These are phyloP conservation scores for Prunus fruticosa DNA, from an alignment of 306 rosid species.

Conservation along the genomic window DNA sequence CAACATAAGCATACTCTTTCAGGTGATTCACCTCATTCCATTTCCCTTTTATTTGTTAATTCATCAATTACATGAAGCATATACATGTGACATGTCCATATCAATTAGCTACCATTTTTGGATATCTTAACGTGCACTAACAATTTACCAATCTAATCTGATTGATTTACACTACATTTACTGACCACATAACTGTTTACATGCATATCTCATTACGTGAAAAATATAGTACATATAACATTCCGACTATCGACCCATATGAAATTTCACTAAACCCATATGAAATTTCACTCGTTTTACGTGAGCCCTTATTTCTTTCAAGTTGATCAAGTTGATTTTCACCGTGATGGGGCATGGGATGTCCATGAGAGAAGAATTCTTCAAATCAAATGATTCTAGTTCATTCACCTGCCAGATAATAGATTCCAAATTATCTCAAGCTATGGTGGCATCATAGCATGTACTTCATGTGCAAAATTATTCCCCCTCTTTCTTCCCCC, in stretches of 20 bases:
- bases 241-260: too few relatives aligned
- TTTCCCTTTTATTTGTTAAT: slow-evolving; percentile 13
- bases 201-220: too few relatives aligned
- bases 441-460: slow-evolving; percentile 8
- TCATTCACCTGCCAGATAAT: slow-evolving; percentile 19
- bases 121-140: slow-evolving; percentile 9
- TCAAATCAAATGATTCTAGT: slow-evolving; percentile 4
- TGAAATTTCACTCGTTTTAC: too few relatives aligned
- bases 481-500: slow-evolving; percentile 2
- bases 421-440: slow-evolving; percentile 19
- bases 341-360: not conserved
- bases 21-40: slow-evolving; percentile 37
- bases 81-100: not conserved
- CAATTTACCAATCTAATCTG: not conserved
- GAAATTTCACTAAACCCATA: too few relatives aligned
- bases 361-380: not conserved
- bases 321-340: not conserved
- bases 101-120: slow-evolving; percentile 25
- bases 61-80: slow-evolving; percentile 13
- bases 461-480: slow-evolving; percentile 27
- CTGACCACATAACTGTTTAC: too few relatives aligned
- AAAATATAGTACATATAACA: too few relatives aligned
- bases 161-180: too few relatives aligned
- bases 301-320: too few relatives aligned
- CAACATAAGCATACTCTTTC: slow-evolving; percentile 44